phyloP scores from a whole-genome alignment of 371 early-diverging fungal species.

The Basidiobolus heterosporus region DNA sequence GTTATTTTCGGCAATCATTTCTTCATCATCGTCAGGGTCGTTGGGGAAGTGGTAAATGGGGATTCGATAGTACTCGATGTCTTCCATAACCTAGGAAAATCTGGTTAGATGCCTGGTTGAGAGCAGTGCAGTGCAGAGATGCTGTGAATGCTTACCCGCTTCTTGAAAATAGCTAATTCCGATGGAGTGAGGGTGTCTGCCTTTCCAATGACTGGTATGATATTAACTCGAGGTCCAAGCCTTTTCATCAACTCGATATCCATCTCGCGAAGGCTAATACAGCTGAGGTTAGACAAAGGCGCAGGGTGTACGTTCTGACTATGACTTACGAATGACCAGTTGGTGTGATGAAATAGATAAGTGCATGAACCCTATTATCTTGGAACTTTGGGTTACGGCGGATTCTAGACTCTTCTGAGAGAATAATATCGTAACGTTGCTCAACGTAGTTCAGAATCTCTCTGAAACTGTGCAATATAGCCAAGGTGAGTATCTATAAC shows the following conservation, averaged over 20 bases:
- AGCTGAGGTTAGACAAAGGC: background rate
- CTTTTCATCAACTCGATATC: conserved; percentile 94
- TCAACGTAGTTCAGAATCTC: conserved; percentile 87
- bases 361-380: conserved; percentile 93
- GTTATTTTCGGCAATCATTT: conserved; percentile 88
- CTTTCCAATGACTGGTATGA: conserved; percentile 81
- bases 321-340: conserved; percentile 74
- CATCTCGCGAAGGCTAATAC: conserved; percentile 68
- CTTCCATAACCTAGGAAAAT: conserved; percentile 51
- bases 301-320: background rate
- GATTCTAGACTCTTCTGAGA: conserved; percentile 85
- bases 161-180: conserved; percentile 65
- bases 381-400: conserved; percentile 92
- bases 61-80: conserved; percentile 78
- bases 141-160: conserved; percentile 63
- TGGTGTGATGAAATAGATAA: conserved; percentile 92
- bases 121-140: too few relatives aligned
- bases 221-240: conserved; percentile 79
- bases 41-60: conserved; percentile 77
- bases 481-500: too few relatives aligned
- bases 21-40: conserved; percentile 66
- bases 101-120: conserved; percentile 9
- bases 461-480: conserved; percentile 27
- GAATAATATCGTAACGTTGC: conserved; percentile 83
- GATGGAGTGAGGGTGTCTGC: conserved; percentile 58